Evolutionary conservation across 2,329 filamentous ascomycete species (phyloP).

Genomic region (Claviceps sp.): DNA sequence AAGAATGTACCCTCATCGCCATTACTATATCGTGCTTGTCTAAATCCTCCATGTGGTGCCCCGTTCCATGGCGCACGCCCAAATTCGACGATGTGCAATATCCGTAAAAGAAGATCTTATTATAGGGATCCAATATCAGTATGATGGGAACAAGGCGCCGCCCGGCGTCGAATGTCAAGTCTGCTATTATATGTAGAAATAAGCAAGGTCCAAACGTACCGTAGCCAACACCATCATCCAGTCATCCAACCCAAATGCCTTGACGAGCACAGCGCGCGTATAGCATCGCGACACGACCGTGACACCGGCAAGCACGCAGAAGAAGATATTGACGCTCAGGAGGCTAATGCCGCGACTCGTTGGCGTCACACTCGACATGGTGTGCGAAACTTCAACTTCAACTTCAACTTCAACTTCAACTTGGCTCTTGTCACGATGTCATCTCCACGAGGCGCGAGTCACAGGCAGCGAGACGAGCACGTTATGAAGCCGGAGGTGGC

Average conservation of each 20-base stretch:
- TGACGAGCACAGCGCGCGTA: conserved; percentile 4
- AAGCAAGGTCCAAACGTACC: neutral
- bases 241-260: conserved; percentile 6
- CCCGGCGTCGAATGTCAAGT: too few relatives aligned
- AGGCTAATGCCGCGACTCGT: conserved; percentile 16
- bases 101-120: conserved; percentile 22
- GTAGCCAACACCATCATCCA: conserved; percentile 3
- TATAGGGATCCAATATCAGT: too few relatives aligned
- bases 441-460: neutral
- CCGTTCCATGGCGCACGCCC: conserved; percentile 27
- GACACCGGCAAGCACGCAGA: conserved; percentile 9
- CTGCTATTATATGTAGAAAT: too few relatives aligned
- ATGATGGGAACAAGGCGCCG: too few relatives aligned
- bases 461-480: too few relatives aligned
- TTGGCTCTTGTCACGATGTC: neutral
- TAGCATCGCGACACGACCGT: conserved; percentile 10
- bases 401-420: too few relatives aligned
- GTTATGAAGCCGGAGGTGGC: too few relatives aligned
- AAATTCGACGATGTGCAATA: conserved; percentile 17
- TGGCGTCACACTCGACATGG: neutral
- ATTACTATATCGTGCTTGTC: conserved; percentile 10
- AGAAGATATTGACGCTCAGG: conserved; percentile 14
- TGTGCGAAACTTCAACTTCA: neutral
- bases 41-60: conserved; percentile 22
- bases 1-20: conserved; percentile 21